phyloP scores from a whole-genome alignment of 2,329 filamentous ascomycete species.

The Aaosphaeria arxii region DNA sequence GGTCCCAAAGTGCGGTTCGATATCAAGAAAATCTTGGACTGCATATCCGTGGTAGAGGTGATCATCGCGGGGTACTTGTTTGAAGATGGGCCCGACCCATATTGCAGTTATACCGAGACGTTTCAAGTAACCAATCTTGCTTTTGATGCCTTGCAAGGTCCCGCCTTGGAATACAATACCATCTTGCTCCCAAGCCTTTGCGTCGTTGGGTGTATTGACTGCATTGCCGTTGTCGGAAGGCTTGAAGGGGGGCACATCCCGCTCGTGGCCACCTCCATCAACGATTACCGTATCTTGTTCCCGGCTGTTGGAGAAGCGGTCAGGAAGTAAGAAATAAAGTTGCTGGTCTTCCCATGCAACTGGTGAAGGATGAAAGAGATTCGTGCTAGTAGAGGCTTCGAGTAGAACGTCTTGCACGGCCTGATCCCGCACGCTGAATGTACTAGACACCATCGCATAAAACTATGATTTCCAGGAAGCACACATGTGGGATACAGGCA shows the following conservation, averaged over 20 bases:
- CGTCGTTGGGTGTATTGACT: background rate
- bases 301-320: slow-evolving; percentile 14
- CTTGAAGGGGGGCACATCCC: slow-evolving; percentile 2
- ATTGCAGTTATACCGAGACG: slow-evolving; percentile 14
- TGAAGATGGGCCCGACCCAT: slow-evolving; percentile 21
- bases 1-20: slow-evolving; percentile 18
- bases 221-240: slow-evolving; percentile 7
- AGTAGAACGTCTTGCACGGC: too few species aligned
- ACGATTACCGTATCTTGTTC: slow-evolving; percentile 6
- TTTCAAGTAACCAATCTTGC: slow-evolving; percentile 20
- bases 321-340: slow-evolving; percentile 18
- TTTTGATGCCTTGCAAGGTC: slow-evolving; percentile 12
- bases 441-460: too few species aligned
- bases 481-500: too few species aligned
- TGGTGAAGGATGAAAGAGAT: slow-evolving; percentile 9
- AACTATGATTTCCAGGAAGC: too few species aligned
- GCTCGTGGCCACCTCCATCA: background rate
- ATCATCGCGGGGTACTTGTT: slow-evolving; percentile 12
- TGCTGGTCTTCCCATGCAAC: slow-evolving; percentile 18
- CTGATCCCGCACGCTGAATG: too few species aligned
- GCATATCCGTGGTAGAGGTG: slow-evolving; percentile 19
- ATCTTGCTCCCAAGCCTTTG: slow-evolving; percentile 6
- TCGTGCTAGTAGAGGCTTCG: background rate
- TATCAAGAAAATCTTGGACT: slow-evolving; percentile 17
- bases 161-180: slow-evolving; percentile 14